These are phyloP conservation scores for Spathaspora girioi DNA, from an alignment of 805 yeast genomes.

Conservation along the genomic window DNA sequence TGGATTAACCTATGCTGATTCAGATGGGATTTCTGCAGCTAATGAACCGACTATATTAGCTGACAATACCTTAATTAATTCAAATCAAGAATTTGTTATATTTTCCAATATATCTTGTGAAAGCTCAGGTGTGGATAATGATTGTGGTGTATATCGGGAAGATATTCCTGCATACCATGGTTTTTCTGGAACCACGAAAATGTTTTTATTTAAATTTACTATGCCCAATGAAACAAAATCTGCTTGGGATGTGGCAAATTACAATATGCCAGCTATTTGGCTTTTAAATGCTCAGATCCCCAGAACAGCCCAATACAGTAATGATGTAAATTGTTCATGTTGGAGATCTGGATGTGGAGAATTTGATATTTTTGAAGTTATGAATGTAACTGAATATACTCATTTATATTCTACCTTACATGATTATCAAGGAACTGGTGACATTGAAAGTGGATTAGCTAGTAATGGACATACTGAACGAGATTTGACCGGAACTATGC, in stretches of 20 bases:
- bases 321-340: constrained; percentile 62
- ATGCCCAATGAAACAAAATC: constrained; percentile 55
- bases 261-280: constrained; percentile 77
- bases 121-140: constrained; percentile 47
- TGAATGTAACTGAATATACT: constrained; percentile 52
- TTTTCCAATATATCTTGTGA: constrained; percentile 59
- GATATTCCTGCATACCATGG: constrained; percentile 77
- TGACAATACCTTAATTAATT: constrained; percentile 44
- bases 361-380: constrained; percentile 71
- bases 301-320: constrained; percentile 69
- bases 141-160: constrained; percentile 74
- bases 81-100: constrained; percentile 59
- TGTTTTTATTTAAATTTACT: constrained; percentile 68
- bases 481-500: constrained; percentile 49
- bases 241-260: constrained; percentile 27
- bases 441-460: constrained; percentile 58
- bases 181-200: constrained; percentile 59
- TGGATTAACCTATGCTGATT: constrained; percentile 59
- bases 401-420: constrained; percentile 67
- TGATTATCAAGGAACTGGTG: constrained; percentile 69
- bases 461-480: constrained; percentile 55
- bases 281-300: constrained; percentile 68
- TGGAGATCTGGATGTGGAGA: constrained; percentile 82
- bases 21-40: constrained; percentile 53
- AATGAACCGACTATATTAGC: constrained; percentile 44